phyloP scores from a whole-genome alignment of 2,329 filamentous ascomycete species.

The Colletotrichum plurivorum region DNA sequence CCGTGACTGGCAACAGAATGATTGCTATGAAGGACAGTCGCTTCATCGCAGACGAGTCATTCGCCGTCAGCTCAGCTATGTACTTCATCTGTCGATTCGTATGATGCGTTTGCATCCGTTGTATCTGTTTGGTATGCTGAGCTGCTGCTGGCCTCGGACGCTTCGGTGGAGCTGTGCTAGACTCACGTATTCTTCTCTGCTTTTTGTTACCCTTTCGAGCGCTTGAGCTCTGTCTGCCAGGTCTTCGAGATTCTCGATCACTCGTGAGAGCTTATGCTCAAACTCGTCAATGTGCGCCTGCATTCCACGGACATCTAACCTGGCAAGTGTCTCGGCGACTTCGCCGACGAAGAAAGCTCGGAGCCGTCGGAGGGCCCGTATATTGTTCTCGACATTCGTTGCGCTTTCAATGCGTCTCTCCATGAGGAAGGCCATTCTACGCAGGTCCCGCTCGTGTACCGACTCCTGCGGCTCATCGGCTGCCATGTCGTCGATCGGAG shows the following conservation, averaged over 20 bases:
- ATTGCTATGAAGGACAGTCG: slow-evolving; percentile 31
- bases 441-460: slow-evolving; percentile 27
- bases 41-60: slow-evolving; percentile 36
- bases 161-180: neutral
- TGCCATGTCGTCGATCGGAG: slow-evolving; percentile 16
- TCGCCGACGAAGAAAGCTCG: slow-evolving; percentile 7
- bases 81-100: slow-evolving; percentile 29
- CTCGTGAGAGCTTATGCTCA: neutral
- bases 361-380: slow-evolving; percentile 23
- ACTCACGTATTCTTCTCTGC: slow-evolving; percentile 35
- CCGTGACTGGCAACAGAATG: slow-evolving; percentile 29
- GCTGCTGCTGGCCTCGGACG: neutral
- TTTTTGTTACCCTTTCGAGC: slow-evolving; percentile 27
- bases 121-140: slow-evolving; percentile 17
- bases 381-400: slow-evolving; percentile 26
- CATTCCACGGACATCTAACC: neutral
- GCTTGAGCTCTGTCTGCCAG: slow-evolving; percentile 23
- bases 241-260: slow-evolving; percentile 26
- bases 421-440: slow-evolving; percentile 31
- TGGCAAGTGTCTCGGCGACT: neutral
- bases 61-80: slow-evolving; percentile 28
- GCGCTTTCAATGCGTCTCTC: slow-evolving; percentile 17
- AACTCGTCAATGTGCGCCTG: slow-evolving; percentile 19
- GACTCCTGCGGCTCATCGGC: slow-evolving; percentile 6
- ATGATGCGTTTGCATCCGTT: slow-evolving; percentile 35